phyloP scores from a whole-genome alignment of 306 rosid species.

The Medicago arabica region DNA sequence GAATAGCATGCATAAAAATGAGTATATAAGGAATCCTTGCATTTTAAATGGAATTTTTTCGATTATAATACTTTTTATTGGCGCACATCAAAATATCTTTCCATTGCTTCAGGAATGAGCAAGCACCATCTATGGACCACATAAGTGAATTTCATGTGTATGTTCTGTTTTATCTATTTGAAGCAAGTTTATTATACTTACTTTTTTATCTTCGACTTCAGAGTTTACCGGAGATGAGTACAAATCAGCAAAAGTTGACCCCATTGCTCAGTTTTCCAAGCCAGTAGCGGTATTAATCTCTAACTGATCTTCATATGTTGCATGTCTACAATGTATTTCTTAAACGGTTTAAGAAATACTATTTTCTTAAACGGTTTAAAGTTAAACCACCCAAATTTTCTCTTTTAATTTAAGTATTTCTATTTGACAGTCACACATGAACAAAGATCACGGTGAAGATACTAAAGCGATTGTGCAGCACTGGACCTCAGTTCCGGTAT shows the following conservation, averaged over 20 bases:
- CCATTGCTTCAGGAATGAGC: constrained; percentile 31
- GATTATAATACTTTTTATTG: not conserved
- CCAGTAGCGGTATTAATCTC: constrained; percentile 78
- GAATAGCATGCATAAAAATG: constrained; percentile 19
- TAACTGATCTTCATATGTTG: constrained; percentile 26
- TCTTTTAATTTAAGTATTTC: constrained; percentile 34
- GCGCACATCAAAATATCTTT: constrained; percentile 6
- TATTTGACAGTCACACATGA: constrained; percentile 87
- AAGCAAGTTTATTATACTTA: constrained; percentile 3
- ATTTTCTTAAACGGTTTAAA: no score
- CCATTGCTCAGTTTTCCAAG: constrained; percentile 88
- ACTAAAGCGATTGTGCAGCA: constrained; percentile 88
- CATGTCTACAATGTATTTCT: constrained; percentile 32
- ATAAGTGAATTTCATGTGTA: constrained; percentile 25
- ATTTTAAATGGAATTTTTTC: constrained; percentile 21
- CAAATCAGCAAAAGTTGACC: constrained; percentile 84
- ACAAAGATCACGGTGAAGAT: constrained; percentile 93
- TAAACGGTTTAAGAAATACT: no score
- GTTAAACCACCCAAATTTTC: not conserved
- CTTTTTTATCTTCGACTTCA: constrained; percentile 42
- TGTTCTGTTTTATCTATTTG: constrained; percentile 15
- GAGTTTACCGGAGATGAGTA: constrained; percentile 77
- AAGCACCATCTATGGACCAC: constrained; percentile 24
- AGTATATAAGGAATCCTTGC: constrained; percentile 9
- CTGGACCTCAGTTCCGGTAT: constrained; percentile 86